Evolutionary conservation across 1,284 basidiomycete genomes (phyloP).

Genomic region (Amylostereum chailletii): DNA sequence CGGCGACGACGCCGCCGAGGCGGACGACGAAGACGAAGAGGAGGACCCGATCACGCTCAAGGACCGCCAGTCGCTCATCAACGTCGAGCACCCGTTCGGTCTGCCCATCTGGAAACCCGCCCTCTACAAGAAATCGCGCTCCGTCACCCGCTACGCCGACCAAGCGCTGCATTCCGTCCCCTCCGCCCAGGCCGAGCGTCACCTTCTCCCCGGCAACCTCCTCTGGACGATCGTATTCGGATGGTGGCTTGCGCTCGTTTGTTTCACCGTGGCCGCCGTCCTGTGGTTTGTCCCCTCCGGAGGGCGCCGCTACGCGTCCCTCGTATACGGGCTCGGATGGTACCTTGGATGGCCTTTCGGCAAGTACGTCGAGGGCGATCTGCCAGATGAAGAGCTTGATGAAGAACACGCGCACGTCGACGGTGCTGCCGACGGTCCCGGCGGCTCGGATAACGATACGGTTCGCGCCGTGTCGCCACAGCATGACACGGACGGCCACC

Average conservation of each 20-base stretch:
- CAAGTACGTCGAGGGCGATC: conserved; percentile 92
- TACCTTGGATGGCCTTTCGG: conserved; percentile 99
- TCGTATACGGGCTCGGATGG: conserved; percentile 89
- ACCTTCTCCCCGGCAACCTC: conserved; percentile 88
- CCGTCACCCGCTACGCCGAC: conserved; percentile 94
- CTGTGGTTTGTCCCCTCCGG: conserved; percentile 74
- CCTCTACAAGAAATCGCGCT: conserved; percentile 95
- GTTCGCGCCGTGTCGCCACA: conserved; percentile 6
- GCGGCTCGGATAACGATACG: conserved; percentile 10
- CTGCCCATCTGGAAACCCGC: conserved; percentile 99
- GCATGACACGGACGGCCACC: background rate
- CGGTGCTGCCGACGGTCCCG: conserved; percentile 4
- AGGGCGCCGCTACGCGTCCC: conserved; percentile 77
- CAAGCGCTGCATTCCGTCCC: conserved; percentile 88
- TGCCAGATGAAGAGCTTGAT: conserved; percentile 33
- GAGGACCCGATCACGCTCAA: conserved; percentile 91
- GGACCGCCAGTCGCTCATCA: conserved; percentile 96
- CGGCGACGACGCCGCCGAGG: conserved; percentile 14
- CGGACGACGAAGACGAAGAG: conserved; percentile 35
- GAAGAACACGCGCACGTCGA: conserved; percentile 35
- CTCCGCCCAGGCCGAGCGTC: conserved; percentile 85
- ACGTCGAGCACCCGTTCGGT: conserved; percentile 99
- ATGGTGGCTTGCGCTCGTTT: conserved; percentile 83
- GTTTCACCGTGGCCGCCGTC: conserved; percentile 58
- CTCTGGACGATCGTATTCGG: conserved; percentile 86